Conservation (phyloP, 1,284 basidiomycete genomes). For the Cystobasidiaceae sp. region DNA sequence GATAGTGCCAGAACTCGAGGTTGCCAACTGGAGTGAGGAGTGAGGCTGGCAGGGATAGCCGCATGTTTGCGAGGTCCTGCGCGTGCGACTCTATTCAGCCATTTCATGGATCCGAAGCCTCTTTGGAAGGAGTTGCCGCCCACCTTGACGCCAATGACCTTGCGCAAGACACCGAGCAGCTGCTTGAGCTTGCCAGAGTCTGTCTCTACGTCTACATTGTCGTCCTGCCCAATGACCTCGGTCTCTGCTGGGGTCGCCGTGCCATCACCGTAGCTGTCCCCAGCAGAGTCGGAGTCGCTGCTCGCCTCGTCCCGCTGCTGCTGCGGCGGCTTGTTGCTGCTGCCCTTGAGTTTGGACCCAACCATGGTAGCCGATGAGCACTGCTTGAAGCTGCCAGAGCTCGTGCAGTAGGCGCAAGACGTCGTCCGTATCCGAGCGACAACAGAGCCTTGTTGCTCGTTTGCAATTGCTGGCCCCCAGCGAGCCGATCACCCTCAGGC, state of each 20-base stretch:
- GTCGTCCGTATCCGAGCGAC: not conserved
- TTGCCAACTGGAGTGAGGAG: conserved; percentile 75
- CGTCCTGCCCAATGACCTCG: conserved; percentile 4
- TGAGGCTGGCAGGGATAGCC: conserved; percentile 30
- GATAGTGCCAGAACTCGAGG: conserved; percentile 91
- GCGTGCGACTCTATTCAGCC: not conserved
- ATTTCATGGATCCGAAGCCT: not conserved
- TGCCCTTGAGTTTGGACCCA: not conserved
- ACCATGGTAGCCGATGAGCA: not conserved
- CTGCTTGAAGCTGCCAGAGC: not conserved
- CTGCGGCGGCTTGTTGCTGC: not conserved
- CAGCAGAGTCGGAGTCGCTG: not conserved
- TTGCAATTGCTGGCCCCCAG: not conserved
- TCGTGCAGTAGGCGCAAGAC: not conserved
- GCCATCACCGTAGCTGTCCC: not conserved
- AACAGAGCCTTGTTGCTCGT: not conserved
- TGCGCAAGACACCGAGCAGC: conserved; percentile 26
- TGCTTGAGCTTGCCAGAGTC: conserved; percentile 30
- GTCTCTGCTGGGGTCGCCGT: conserved; percentile 12
- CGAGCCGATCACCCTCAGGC: too few relatives aligned
- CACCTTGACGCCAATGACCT: conserved; percentile 32
- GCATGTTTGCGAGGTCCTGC: conserved; percentile 31
- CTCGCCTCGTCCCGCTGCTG: not conserved
- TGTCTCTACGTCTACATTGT: conserved; percentile 1
- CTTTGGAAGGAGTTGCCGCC: not conserved